These are phyloP conservation scores for Plasmodium vinckei DNA, from an alignment of 169 alveolate species.

Conservation along the genomic window DNA sequence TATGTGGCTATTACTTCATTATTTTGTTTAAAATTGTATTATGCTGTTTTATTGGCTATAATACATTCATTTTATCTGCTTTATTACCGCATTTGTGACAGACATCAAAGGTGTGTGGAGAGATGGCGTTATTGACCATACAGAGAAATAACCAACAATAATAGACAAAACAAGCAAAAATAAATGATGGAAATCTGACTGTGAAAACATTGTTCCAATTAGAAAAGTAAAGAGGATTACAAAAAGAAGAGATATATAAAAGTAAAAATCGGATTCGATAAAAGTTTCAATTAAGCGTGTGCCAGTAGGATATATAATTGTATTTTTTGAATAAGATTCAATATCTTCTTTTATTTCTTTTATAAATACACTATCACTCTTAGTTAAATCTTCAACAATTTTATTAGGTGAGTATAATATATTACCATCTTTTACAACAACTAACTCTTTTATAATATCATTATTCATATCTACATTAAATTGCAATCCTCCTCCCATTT, in stretches of 20 bases:
- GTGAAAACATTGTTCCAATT: conserved; percentile 41
- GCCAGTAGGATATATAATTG: conserved; percentile 72
- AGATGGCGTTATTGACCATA: conserved; percentile 94
- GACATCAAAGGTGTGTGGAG: conserved; percentile 94
- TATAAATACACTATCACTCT: conserved; percentile 69
- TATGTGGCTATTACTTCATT: too few relatives aligned
- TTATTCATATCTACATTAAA: conserved; percentile 84
- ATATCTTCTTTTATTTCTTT: conserved; percentile 22
- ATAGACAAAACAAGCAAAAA: conserved; percentile 79
- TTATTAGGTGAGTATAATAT: conserved; percentile 77
- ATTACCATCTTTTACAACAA: conserved; percentile 80
- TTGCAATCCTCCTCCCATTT: conserved; percentile 85
- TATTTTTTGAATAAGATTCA: conserved; percentile 75
- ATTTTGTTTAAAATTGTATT: too few relatives aligned
- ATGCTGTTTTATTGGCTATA: too few relatives aligned
- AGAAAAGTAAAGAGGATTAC: conserved; percentile 29
- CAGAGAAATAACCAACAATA: conserved; percentile 90
- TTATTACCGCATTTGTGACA: conserved; percentile 91
- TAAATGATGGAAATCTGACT: conserved; percentile 61
- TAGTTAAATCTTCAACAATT: conserved; percentile 15
- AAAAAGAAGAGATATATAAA: conserved; percentile 30
- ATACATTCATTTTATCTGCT: neutral
- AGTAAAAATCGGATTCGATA: conserved; percentile 59
- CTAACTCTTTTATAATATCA: conserved; percentile 82
- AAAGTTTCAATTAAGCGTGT: conserved; percentile 38